phyloP scores from a whole-genome alignment of 2,329 filamentous ascomycete genomes.

The Alternaria arbusti region DNA sequence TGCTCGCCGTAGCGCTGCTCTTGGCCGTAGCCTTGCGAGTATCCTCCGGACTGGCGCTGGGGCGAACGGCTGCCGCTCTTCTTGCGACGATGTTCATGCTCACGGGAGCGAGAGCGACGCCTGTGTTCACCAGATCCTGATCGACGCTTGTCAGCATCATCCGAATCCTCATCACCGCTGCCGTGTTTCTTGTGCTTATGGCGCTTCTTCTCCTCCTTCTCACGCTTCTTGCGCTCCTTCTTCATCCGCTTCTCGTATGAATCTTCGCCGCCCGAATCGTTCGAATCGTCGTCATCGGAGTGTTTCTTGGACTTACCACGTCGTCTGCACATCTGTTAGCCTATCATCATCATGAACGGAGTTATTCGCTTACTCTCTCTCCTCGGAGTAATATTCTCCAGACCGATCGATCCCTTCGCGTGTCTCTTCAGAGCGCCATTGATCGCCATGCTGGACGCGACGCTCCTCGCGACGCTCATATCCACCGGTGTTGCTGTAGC shows the following conservation, averaged over 20 bases:
- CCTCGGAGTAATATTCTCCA: constrained; percentile 51
- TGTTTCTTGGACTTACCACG: constrained; percentile 50
- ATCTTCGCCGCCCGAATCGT: constrained; percentile 36
- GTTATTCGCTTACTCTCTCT: constrained; percentile 45
- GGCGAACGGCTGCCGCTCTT: constrained; percentile 31
- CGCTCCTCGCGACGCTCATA: constrained; percentile 66
- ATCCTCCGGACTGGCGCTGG: constrained; percentile 30
- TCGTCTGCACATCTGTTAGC: constrained; percentile 33
- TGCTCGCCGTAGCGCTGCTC: constrained; percentile 33
- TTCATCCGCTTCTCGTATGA: constrained; percentile 28
- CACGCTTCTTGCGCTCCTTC: constrained; percentile 30
- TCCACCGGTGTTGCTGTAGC: constrained; percentile 56
- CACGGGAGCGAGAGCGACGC: constrained; percentile 19
- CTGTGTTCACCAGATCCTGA: constrained; percentile 25
- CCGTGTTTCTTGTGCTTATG: constrained; percentile 20
- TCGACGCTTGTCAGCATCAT: constrained; percentile 28
- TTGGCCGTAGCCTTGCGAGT: constrained; percentile 27
- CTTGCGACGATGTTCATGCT: constrained; percentile 23
- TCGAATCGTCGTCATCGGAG: constrained; percentile 47
- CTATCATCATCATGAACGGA: not conserved
- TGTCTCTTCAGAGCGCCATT: constrained; percentile 47
- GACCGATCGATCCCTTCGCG: constrained; percentile 45
- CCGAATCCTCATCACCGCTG: constrained; percentile 16
- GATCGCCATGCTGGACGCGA: constrained; percentile 54
- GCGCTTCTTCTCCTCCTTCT: constrained; percentile 29